These are phyloP conservation scores for Tarenaya hassleriana DNA, from an alignment of 345 rosid species.

Conservation along the genomic window DNA sequence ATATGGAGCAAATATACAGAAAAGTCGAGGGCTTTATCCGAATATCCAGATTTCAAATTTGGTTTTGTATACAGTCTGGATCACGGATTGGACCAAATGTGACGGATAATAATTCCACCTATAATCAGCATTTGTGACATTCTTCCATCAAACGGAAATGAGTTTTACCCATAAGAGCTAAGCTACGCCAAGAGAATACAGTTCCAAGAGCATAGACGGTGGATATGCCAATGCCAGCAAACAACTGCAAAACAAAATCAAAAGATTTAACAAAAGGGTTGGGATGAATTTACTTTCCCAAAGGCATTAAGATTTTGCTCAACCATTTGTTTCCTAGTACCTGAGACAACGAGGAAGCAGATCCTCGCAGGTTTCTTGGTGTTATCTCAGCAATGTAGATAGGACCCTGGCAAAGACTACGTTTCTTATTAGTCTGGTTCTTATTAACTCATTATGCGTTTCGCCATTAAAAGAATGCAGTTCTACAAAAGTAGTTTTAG, in stretches of 20 bases:
- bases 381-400: constrained; percentile 27
- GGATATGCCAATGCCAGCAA: constrained; percentile 20
- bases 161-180: constrained; percentile 25
- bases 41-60: no score
- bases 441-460: no score
- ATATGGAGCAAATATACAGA: constrained; percentile 35
- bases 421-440: no score
- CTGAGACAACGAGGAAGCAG: constrained; percentile 22
- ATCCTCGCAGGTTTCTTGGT: constrained; percentile 27
- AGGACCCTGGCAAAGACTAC: constrained; percentile 16
- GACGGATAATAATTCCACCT: no score
- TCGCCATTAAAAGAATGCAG: no score
- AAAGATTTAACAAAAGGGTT: no score
- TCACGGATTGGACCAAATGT: no score
- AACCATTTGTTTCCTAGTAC: constrained; percentile 2
- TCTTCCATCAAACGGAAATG: no score
- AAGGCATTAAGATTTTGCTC: neutral
- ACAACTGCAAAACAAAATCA: constrained; percentile 15
- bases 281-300: no score
- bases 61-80: neutral
- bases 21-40: no score
- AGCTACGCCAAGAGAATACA: constrained; percentile 23
- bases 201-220: constrained; percentile 24
- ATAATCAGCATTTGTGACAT: no score
- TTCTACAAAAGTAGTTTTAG: no score